phyloP scores from a whole-genome alignment of 2,329 filamentous ascomycete species.

The Teratosphaeria pseudoeucalypti region DNA sequence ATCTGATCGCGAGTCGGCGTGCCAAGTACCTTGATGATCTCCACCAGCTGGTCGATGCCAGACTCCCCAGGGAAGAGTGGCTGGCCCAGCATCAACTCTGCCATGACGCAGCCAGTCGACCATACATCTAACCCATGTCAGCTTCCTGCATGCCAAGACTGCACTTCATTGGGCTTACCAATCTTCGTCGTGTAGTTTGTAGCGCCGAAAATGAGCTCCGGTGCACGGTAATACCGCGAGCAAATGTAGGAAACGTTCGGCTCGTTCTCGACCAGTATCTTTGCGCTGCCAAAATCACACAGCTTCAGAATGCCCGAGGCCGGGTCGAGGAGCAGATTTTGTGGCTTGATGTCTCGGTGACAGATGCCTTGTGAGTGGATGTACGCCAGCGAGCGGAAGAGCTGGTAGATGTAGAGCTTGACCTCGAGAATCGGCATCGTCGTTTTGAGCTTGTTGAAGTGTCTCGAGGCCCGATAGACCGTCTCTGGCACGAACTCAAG shows the following conservation, averaged over 20 bases:
- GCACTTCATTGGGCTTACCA: constrained; percentile 49
- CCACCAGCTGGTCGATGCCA: constrained; percentile 94
- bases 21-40: constrained; percentile 98
- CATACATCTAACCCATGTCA: constrained; percentile 66
- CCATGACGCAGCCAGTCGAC: constrained; percentile 99
- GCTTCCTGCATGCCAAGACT: constrained; percentile 7
- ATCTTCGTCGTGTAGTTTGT: constrained; percentile 99
- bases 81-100: constrained; percentile 96
- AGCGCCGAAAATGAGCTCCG: constrained; percentile 94
- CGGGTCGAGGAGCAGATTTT: constrained; percentile 91
- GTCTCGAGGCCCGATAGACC: constrained; percentile 92
- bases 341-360: constrained; percentile 97
- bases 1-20: constrained; percentile 97
- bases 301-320: constrained; percentile 87
- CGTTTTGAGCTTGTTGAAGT: constrained; percentile 99
- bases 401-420: constrained; percentile 98
- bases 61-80: constrained; percentile 97
- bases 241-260: constrained; percentile 99
- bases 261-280: constrained; percentile 97
- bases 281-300: constrained; percentile 97
- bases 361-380: constrained; percentile 99
- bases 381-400: constrained; percentile 95
- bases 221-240: constrained; percentile 95
- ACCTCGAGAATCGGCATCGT: constrained; percentile 98
- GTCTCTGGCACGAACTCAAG: constrained; percentile 98